Percentiles rank a stretch among this genome's conserved stretches.
phyloP scores from a whole-genome alignment of 1,139 yeast species.

The Lodderomyces pseudojiufengensis region DNA sequence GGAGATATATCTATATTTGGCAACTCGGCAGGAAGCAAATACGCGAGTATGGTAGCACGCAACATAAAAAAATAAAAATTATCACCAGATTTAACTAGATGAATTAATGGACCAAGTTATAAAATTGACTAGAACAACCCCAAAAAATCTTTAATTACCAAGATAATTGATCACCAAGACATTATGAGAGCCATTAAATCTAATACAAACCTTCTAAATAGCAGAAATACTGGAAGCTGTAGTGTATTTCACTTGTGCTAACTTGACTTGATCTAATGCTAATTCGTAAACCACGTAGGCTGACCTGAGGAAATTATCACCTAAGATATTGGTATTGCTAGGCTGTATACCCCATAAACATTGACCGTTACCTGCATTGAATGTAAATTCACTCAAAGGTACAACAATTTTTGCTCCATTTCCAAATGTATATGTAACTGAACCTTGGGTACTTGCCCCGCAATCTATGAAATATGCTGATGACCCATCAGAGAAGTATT shows the following conservation, averaged over 20 bases:
- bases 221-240: slow-evolving; percentile 9
- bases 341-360: slow-evolving; percentile 9
- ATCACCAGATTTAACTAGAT: no score
- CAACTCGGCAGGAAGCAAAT: no score
- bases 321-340: slow-evolving; percentile 16
- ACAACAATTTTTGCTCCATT: slow-evolving; percentile 7
- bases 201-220: slow-evolving; percentile 4
- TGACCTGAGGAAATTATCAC: slow-evolving; percentile 29
- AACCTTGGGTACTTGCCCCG: slow-evolving; percentile 5
- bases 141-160: no score
- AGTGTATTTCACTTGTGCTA: slow-evolving; percentile 23
- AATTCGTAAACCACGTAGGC: slow-evolving; percentile 29
- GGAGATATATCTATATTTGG: no score
- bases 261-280: slow-evolving; percentile 19
- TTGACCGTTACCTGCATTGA: slow-evolving; percentile 13
- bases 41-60: no score
- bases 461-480: slow-evolving; percentile 8
- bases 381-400: slow-evolving; percentile 7
- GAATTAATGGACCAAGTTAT: no score
- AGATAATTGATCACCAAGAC: no score
- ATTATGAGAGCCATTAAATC: no score
- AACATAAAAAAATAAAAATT: no score
- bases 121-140: no score
- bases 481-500: slow-evolving; percentile 2
- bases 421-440: slow-evolving; percentile 15